phyloP scores from a whole-genome alignment of 2,329 filamentous ascomycete genomes.

The Dactylonectria macrodidyma region DNA sequence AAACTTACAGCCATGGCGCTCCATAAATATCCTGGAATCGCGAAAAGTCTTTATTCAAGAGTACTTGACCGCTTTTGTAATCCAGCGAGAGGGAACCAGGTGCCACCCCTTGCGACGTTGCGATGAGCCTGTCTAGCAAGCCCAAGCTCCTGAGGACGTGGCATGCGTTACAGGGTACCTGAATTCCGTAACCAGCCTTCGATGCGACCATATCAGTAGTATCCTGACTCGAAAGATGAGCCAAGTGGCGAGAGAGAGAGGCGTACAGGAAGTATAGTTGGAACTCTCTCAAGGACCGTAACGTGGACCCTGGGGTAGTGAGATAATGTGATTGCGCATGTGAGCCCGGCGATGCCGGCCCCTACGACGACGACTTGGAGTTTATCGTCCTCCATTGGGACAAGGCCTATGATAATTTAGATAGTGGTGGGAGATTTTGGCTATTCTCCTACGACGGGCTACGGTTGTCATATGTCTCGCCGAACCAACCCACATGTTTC shows the following conservation, averaged over 20 bases:
- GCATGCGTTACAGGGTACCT: conserved; percentile 37
- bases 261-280: neutral
- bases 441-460: neutral
- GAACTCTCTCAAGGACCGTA: conserved; percentile 30
- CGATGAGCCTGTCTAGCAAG: conserved; percentile 28
- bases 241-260: neutral
- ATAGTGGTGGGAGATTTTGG: neutral
- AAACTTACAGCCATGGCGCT: conserved; percentile 39
- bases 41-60: conserved; percentile 27
- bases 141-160: conserved; percentile 35
- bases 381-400: neutral
- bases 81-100: conserved; percentile 6
- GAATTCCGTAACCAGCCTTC: conserved; percentile 37
- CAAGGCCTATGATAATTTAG: neutral
- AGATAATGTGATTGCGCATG: conserved; percentile 26
- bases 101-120: neutral
- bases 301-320: conserved; percentile 21
- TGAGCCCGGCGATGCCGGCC: conserved; percentile 37
- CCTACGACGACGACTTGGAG: conserved; percentile 32
- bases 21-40: conserved; percentile 33
- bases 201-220: neutral
- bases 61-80: conserved; percentile 3
- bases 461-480: neutral
- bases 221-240: neutral
- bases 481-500: neutral